These are phyloP conservation scores for Chaetomium globosum DNA, from an alignment of 2,329 filamentous ascomycete species.

Conservation along the genomic window DNA sequence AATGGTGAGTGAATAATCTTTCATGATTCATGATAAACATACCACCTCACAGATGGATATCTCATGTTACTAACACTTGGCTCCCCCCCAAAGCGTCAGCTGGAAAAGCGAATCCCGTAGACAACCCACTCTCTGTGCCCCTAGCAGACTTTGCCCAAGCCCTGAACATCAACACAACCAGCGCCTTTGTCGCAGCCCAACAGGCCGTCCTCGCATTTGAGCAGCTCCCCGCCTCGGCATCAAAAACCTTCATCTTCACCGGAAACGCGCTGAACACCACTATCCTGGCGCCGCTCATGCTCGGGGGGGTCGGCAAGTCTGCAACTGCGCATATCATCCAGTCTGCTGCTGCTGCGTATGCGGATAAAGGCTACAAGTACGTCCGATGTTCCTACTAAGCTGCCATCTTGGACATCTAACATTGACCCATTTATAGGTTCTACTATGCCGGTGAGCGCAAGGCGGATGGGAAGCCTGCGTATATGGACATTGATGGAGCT, in stretches of 20 bases:
- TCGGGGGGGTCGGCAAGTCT: background rate
- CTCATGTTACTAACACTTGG: too few species aligned
- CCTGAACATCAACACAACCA: background rate
- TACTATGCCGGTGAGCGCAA: background rate
- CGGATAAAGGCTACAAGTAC: background rate
- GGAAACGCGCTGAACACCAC: background rate
- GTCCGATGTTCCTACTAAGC: too few species aligned
- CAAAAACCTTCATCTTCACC: background rate
- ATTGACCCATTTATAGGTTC: background rate
- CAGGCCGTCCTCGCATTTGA: background rate
- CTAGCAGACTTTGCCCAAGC: background rate
- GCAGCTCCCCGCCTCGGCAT: background rate
- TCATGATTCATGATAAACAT: too few species aligned
- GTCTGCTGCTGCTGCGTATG: background rate
- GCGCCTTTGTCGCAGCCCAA: background rate
- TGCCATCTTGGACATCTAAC: background rate
- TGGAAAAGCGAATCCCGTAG: background rate
- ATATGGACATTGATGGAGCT: background rate
- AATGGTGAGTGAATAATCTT: background rate
- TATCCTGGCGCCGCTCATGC: background rate
- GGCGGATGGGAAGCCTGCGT: background rate
- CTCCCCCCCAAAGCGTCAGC: too few species aligned
- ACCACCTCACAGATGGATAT: too few species aligned
- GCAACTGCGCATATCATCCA: background rate
- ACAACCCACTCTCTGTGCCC: background rate